phyloP scores from a whole-genome alignment of 2,329 filamentous ascomycete species.

The Pseudogymnoascus sp. region DNA sequence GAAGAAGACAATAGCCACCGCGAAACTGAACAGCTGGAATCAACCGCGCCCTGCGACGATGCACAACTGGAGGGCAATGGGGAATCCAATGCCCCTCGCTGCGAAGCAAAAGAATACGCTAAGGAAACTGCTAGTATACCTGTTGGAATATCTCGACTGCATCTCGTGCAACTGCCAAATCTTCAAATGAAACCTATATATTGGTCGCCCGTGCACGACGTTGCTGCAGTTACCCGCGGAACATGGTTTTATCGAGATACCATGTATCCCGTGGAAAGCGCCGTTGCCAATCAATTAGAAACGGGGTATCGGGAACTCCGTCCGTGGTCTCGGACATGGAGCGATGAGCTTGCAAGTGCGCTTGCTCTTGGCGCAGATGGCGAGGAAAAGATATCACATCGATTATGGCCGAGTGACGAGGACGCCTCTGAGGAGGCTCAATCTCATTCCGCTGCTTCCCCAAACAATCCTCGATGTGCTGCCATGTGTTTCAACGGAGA shows the following conservation, averaged over 20 bases:
- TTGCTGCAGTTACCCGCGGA: slow-evolving; percentile 70
- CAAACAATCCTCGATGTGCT: slow-evolving; percentile 49
- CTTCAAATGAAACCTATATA: slow-evolving; percentile 94
- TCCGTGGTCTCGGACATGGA: slow-evolving; percentile 88
- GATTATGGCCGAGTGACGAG: slow-evolving; percentile 61
- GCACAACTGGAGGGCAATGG: slow-evolving; percentile 4
- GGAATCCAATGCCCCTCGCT: slow-evolving; percentile 17
- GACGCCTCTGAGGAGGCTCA: slow-evolving; percentile 28
- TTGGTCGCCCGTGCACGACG: slow-evolving; percentile 89
- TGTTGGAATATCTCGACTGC: slow-evolving; percentile 82
- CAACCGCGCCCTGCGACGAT: background rate
- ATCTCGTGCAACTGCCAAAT: slow-evolving; percentile 75
- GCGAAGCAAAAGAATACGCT: slow-evolving; percentile 25
- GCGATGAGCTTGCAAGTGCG: slow-evolving; percentile 81
- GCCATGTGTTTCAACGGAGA: slow-evolving; percentile 51
- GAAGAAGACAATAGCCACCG: background rate
- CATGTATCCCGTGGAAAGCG: slow-evolving; percentile 79
- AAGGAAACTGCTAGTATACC: slow-evolving; percentile 49
- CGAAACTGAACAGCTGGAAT: background rate
- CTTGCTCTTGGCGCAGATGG: slow-evolving; percentile 81
- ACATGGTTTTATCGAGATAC: slow-evolving; percentile 98
- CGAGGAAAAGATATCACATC: slow-evolving; percentile 80
- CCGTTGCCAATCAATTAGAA: slow-evolving; percentile 85
- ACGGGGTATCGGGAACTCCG: slow-evolving; percentile 79
- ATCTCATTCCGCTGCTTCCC: slow-evolving; percentile 15